Percentiles rank a stretch among this genome's conserved stretches.
Conservation (phyloP, 2,329 filamentous ascomycete genomes). For the Neonectria sp. region DNA sequence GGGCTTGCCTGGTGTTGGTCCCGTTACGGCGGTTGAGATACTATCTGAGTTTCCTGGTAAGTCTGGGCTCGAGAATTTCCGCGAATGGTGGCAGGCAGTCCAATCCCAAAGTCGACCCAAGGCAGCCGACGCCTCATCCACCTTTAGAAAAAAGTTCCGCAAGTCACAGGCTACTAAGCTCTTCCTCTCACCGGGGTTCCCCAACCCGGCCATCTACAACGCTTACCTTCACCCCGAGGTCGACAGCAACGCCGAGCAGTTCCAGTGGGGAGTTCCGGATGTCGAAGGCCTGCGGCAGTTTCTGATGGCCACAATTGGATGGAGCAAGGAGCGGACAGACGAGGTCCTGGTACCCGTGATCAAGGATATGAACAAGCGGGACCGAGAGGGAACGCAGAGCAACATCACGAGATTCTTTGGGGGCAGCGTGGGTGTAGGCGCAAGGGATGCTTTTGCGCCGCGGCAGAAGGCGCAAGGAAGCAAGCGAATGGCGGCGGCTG, state of each 20-base stretch:
- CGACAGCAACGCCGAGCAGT: slow-evolving; percentile 81
- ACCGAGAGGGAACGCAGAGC: slow-evolving; percentile 91
- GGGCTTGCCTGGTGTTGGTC: slow-evolving; percentile 90
- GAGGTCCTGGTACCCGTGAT: slow-evolving; percentile 97
- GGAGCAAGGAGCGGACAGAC: slow-evolving; percentile 92
- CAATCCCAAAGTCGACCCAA: slow-evolving; percentile 78
- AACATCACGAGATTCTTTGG: slow-evolving; percentile 97
- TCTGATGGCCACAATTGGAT: slow-evolving; percentile 93
- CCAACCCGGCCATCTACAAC: slow-evolving; percentile 81
- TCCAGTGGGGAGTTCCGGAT: slow-evolving; percentile 97
- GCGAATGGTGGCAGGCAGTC: slow-evolving; percentile 88
- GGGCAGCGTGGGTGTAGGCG: slow-evolving; percentile 79
- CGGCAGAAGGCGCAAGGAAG: slow-evolving; percentile 76
- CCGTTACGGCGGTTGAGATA: slow-evolving; percentile 95
- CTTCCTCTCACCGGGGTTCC: slow-evolving; percentile 87
- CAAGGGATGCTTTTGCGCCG: slow-evolving; percentile 78
- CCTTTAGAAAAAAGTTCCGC: slow-evolving; percentile 90
- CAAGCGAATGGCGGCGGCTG: slow-evolving; percentile 82
- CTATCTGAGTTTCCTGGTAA: slow-evolving; percentile 85
- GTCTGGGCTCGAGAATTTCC: slow-evolving; percentile 79
- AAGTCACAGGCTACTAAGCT: slow-evolving; percentile 85
- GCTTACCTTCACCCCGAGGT: slow-evolving; percentile 93
- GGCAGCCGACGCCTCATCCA: slow-evolving; percentile 70
- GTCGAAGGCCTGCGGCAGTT: slow-evolving; percentile 87
- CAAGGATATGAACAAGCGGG: slow-evolving; percentile 91